Percentiles rank a stretch among this genome's conserved stretches.
phyloP scores from a whole-genome alignment of 208 protist species.

The Trypanosoma rangeli region DNA sequence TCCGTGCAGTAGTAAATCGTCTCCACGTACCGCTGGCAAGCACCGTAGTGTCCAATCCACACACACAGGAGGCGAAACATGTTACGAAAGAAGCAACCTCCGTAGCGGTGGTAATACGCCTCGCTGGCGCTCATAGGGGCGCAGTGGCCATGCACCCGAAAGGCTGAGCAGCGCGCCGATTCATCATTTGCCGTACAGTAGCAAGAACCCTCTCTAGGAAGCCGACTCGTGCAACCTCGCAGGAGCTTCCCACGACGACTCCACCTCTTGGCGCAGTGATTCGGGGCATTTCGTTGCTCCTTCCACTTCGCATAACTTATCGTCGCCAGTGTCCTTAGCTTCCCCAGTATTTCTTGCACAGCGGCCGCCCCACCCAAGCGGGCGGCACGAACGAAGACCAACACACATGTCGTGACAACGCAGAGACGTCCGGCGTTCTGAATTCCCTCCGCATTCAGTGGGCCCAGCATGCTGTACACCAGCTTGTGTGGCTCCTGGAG shows the following conservation, averaged over 20 bases:
- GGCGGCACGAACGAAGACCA: conserved; percentile 68
- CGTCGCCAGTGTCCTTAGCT: conserved; percentile 37
- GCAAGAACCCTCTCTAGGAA: conserved; percentile 6
- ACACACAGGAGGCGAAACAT: conserved; percentile 83
- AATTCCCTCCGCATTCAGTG: conserved; percentile 67
- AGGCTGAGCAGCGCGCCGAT: conserved; percentile 24
- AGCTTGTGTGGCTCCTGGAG: conserved; percentile 70
- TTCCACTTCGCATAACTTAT: conserved; percentile 42
- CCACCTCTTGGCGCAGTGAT: conserved; percentile 3
- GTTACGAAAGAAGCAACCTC: conserved; percentile 80
- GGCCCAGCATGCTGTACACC: conserved; percentile 57
- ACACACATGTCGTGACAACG: conserved; percentile 68
- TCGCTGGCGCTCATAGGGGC: conserved; percentile 42
- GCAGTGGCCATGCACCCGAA: conserved; percentile 54
- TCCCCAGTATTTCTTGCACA: conserved; percentile 28
- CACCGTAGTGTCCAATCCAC: conserved; percentile 82
- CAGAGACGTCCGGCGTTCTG: conserved; percentile 62
- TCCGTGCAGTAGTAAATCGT: conserved; percentile 84
- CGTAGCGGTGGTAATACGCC: conserved; percentile 58
- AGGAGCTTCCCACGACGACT: too few relatives aligned
- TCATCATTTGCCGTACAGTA: conserved; percentile 24
- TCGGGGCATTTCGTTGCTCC: conserved; percentile 1
- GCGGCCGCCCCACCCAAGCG: conserved; percentile 27
- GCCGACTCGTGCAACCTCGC: background rate
- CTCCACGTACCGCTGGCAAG: conserved; percentile 75